Evolutionary conservation across 208 protist genomes (phyloP).

Genomic region (Trypanosoma avium): DNA sequence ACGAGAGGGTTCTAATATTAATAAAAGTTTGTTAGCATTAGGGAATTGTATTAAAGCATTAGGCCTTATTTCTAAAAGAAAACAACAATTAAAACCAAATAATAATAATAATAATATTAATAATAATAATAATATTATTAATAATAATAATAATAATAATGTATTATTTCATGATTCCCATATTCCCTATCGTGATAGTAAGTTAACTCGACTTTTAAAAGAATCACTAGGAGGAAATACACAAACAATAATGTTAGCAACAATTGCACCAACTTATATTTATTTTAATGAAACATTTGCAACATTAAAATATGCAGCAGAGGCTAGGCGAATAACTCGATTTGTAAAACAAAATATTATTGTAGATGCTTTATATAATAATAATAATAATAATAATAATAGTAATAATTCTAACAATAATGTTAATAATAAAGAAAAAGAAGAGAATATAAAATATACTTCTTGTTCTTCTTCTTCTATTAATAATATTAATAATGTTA

Average conservation of each 20-base stretch:
- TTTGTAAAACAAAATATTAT: neutral
- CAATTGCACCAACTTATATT: conserved; percentile 32
- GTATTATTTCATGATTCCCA: conserved; percentile 3
- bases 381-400: neutral
- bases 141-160: neutral
- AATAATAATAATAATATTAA: neutral
- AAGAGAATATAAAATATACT: too few relatives aligned
- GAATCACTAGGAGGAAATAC: conserved; percentile 61
- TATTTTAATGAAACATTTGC: conserved; percentile 53
- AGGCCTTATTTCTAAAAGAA: neutral
- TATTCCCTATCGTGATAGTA: conserved; percentile 69
- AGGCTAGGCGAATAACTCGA: conserved; percentile 18
- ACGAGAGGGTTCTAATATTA: conserved; percentile 32
- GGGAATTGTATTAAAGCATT: conserved; percentile 32
- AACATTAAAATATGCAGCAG: conserved; percentile 63
- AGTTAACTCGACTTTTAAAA: conserved; percentile 76
- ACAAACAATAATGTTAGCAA: conserved; percentile 54
- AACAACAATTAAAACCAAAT: neutral
- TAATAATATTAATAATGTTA: conserved; percentile 6
- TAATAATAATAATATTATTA: neutral
- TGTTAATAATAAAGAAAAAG: neutral
- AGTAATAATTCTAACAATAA: neutral
- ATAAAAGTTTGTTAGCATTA: conserved; percentile 21
- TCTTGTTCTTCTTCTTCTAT: too few relatives aligned
- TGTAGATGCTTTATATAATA: neutral